Conservation (phyloP, 257 asterid genomes). For the Solanum chilense region DNA sequence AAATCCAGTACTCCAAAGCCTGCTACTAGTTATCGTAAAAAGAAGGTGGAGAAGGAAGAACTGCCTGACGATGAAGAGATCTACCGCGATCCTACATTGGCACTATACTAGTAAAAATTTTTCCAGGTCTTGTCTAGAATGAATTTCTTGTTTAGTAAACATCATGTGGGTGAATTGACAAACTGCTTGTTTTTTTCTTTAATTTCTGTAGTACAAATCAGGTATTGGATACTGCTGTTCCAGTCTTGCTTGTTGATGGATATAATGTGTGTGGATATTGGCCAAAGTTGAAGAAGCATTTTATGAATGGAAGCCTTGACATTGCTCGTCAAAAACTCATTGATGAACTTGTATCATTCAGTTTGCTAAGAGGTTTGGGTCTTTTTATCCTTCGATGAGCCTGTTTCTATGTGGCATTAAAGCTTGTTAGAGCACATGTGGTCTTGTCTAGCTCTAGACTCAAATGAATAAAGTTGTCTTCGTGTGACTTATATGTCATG, state of each 20-base stretch:
- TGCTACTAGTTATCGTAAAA: constrained; percentile 79
- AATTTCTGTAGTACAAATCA: constrained; percentile 57
- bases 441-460: background rate
- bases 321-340: constrained; percentile 95
- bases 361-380: constrained; percentile 77
- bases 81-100: constrained; percentile 75
- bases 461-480: background rate
- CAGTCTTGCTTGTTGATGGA: constrained; percentile 97
- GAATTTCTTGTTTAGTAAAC: constrained; percentile 1
- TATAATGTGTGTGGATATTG: constrained; percentile 95
- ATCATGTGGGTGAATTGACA: background rate
- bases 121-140: constrained; percentile 14
- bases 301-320: constrained; percentile 69
- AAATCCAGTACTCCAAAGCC: constrained; percentile 61
- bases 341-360: constrained; percentile 79
- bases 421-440: background rate
- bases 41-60: constrained; percentile 81
- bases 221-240: constrained; percentile 62
- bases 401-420: background rate
- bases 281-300: constrained; percentile 90
- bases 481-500: background rate
- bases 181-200: background rate
- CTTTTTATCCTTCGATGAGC: constrained; percentile 3
- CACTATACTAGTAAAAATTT: constrained; percentile 62
- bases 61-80: constrained; percentile 62